Evolutionary conservation across 1,139 yeast species (phyloP), one percentile per base, ranked within the genome.

Genomic region (Diutina mesorugosa): DNA sequence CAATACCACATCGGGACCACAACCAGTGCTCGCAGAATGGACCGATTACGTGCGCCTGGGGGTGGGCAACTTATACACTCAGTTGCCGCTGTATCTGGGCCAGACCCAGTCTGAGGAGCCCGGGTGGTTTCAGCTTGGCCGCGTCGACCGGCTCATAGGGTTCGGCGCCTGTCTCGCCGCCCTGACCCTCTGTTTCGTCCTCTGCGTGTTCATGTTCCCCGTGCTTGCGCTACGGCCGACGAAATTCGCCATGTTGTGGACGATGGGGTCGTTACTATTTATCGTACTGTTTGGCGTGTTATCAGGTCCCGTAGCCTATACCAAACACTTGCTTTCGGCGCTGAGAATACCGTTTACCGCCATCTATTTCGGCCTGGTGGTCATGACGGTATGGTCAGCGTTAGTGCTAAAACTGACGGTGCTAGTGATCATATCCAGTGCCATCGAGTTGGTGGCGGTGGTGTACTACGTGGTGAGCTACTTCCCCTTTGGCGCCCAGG

Each of bases 401-500:
- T 74, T 78, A 51, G 65, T 79, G 12, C 66, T 79, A 62, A 85
- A 84, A 65, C 85, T 89, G 59, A 86, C 97, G 0, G 66, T 93
- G 14, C 72, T 90, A 58, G 90, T 98, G 0, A 72, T 93, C 41
- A 66, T 90, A 18, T 84, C 90, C 29, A 87, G 95, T 57, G 69
- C 87, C 6, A 71, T 88, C 29, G 97, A 93, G 69, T 74, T 90
- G 21, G 71, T 93, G 60, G 95, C 98, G 1, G 91, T 95, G 10
- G 65, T 89, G 16, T 93, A 95, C 77, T 93, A 93, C 67, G 85
- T 93, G 0, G 77, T 93, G 47, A 88, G 96, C 66, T 93, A 93
- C 69, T 93, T 93, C 76, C 99, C 99, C 38, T 88, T 90, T 73
- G 98, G 98, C 10, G 90, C 96, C 0, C 88, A 88, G 62, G 88